Conservation (phyloP, 2,329 filamentous ascomycete genomes). For the Apiospora aurea region DNA sequence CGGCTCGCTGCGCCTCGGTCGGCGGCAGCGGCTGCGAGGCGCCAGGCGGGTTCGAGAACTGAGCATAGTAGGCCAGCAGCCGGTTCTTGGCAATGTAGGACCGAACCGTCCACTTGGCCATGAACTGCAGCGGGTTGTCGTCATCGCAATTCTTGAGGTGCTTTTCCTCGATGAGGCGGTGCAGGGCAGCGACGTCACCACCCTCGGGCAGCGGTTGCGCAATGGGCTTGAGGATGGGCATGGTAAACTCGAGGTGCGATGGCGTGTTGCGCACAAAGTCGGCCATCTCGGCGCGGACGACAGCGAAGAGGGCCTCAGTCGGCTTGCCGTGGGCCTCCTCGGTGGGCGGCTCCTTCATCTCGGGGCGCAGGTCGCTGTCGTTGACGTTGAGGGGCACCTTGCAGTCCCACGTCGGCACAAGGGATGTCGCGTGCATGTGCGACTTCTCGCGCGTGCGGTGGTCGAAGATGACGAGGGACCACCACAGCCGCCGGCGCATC, state of each 20-base stretch:
- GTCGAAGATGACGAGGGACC: slow-evolving; percentile 65
- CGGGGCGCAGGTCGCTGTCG: slow-evolving; percentile 53
- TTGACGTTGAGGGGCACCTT: slow-evolving; percentile 51
- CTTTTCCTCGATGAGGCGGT: slow-evolving; percentile 15
- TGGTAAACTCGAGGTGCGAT: slow-evolving; percentile 16
- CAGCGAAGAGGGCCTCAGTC: slow-evolving; percentile 52
- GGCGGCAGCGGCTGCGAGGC: slow-evolving; percentile 29
- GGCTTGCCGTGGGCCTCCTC: slow-evolving; percentile 34
- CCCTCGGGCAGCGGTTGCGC: not conserved
- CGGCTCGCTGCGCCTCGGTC: slow-evolving; percentile 36
- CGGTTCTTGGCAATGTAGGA: slow-evolving; percentile 49
- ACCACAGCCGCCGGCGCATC: slow-evolving; percentile 68
- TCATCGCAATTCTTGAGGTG: slow-evolving; percentile 5
- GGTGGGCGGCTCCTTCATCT: slow-evolving; percentile 46
- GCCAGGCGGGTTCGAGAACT: not conserved
- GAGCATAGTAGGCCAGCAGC: slow-evolving; percentile 51
- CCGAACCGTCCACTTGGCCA: slow-evolving; percentile 34
- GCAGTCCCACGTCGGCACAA: slow-evolving; percentile 51
- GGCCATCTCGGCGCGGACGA: slow-evolving; percentile 49
- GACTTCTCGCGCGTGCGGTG: slow-evolving; percentile 60
- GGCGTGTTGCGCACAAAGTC: slow-evolving; percentile 38
- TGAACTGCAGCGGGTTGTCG: slow-evolving; percentile 14
- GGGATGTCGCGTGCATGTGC: slow-evolving; percentile 41
- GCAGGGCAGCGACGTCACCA: slow-evolving; percentile 2
- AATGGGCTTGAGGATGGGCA: slow-evolving; percentile 17